Evolutionary conservation across 371 early-diverging fungal species (phyloP).

Genomic region (Mortierella sp.): DNA sequence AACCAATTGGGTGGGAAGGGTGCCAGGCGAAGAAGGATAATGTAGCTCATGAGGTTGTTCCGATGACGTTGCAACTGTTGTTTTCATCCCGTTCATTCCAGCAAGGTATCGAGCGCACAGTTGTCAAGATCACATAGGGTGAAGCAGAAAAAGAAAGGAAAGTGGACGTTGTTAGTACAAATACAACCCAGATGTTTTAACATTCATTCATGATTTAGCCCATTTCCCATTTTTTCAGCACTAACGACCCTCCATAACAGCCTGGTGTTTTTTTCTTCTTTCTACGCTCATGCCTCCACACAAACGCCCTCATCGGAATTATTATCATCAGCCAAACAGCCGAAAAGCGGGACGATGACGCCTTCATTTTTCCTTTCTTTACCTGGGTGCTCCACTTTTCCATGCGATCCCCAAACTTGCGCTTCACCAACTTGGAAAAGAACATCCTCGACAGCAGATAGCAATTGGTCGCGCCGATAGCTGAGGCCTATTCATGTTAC

Average conservation of each 20-base stretch:
- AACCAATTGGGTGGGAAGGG: conserved; percentile 80
- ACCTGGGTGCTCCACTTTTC: conserved; percentile 75
- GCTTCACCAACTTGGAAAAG: conserved; percentile 68
- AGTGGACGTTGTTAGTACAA: conserved; percentile 1
- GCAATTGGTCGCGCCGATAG: conserved; percentile 72
- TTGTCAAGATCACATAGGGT: background rate
- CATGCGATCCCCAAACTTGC: conserved; percentile 68
- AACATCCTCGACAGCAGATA: conserved; percentile 70
- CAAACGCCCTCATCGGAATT: background rate
- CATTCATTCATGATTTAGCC: conserved; percentile 2
- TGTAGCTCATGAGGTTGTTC: conserved; percentile 75
- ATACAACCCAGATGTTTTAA: conserved; percentile 3
- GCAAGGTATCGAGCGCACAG: background rate
- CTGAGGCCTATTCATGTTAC: conserved; percentile 56
- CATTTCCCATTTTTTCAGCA: background rate
- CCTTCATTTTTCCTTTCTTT: conserved; percentile 8
- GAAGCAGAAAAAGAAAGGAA: background rate
- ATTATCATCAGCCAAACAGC: background rate
- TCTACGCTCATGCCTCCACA: background rate
- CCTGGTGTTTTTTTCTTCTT: background rate
- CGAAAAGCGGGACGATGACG: background rate
- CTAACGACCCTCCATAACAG: background rate
- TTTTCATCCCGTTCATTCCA: background rate
- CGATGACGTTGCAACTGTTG: conserved; percentile 67
- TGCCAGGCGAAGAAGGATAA: conserved; percentile 67